phyloP scores from a whole-genome alignment of 805 yeast genomes.

The Metschnikowia dekortorum region DNA sequence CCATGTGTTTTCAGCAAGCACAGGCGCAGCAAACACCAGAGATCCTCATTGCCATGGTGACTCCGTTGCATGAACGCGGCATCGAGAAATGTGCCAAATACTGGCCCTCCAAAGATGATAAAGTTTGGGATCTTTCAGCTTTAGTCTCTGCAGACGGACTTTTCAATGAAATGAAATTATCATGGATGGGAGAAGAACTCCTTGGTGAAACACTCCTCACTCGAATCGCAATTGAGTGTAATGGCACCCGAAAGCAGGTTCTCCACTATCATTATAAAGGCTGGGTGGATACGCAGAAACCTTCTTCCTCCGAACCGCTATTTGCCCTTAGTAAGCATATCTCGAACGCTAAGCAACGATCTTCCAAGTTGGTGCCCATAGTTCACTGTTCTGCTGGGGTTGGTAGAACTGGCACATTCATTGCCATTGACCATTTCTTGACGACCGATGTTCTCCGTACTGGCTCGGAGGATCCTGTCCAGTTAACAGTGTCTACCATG shows the following conservation, averaged over 20 bases:
- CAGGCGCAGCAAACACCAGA: constrained; percentile 21
- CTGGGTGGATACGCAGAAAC: constrained; percentile 17
- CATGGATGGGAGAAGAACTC: constrained; percentile 16
- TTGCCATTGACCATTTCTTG: constrained; percentile 32
- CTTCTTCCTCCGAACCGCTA: constrained; percentile 13
- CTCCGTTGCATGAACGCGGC: constrained; percentile 20
- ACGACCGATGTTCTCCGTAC: constrained; percentile 2
- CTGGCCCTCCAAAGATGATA: constrained; percentile 22
- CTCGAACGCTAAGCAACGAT: not conserved
- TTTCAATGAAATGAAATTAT: constrained; percentile 12
- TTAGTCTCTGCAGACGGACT: constrained; percentile 20
- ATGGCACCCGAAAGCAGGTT: constrained; percentile 16
- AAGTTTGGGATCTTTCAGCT: constrained; percentile 18
- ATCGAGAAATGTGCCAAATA: constrained; percentile 14
- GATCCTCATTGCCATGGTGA: constrained; percentile 36
- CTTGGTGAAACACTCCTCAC: constrained; percentile 25
- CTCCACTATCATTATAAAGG: constrained; percentile 14
- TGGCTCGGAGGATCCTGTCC: constrained; percentile 23
- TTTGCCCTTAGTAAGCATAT: constrained; percentile 11
- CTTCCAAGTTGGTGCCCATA: constrained; percentile 23
- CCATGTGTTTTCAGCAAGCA: constrained; percentile 42
- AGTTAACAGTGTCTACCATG: constrained; percentile 23
- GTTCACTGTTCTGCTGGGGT: constrained; percentile 95
- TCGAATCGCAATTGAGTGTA: constrained; percentile 20
- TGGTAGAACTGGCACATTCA: constrained; percentile 85